Percentiles rank a stretch among this genome's conserved stretches.
phyloP scores from a whole-genome alignment of 1,284 basidiomycete species.

The Sporisorium scitamineum region DNA sequence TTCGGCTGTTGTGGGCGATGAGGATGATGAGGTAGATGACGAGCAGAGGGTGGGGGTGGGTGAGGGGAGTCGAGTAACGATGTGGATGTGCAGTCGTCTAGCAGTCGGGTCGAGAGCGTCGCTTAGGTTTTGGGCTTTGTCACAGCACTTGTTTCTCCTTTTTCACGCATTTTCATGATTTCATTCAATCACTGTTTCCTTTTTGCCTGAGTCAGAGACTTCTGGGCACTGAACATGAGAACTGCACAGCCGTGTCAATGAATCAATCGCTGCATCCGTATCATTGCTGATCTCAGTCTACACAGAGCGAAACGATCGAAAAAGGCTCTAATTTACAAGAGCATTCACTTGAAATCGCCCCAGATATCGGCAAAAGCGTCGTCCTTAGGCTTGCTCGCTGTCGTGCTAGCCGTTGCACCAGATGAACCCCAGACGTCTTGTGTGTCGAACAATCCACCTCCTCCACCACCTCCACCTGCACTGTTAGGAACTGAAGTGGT shows the following conservation, averaged over 20 bases:
- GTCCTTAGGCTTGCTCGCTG: slow-evolving; percentile 32
- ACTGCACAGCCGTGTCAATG: not conserved
- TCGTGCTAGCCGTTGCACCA: not conserved
- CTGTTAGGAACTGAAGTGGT: not conserved
- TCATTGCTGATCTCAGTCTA: not conserved
- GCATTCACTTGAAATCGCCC: slow-evolving; percentile 64
- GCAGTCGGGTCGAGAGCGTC: not conserved
- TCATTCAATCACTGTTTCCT: not conserved
- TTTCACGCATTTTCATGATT: not conserved
- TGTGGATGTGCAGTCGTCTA: not conserved
- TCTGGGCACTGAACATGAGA: not conserved
- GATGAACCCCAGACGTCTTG: slow-evolving; percentile 59
- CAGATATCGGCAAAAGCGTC: slow-evolving; percentile 68
- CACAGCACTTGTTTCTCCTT: not conserved
- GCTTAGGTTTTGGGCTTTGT: not conserved
- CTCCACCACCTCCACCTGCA: slow-evolving; percentile 1
- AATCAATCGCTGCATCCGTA: not conserved
- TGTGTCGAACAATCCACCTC: slow-evolving; percentile 50
- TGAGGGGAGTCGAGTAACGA: slow-evolving; percentile 14
- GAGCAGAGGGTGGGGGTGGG: not conserved
- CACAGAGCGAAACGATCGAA: not conserved
- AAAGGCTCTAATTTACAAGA: not conserved
- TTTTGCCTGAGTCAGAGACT: not conserved
- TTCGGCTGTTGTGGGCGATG: slow-evolving; percentile 10
- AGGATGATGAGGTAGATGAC: slow-evolving; percentile 24